Base-by-base conservation (phyloP, 78 protist genomes). In the Guillardia theta region DNA sequence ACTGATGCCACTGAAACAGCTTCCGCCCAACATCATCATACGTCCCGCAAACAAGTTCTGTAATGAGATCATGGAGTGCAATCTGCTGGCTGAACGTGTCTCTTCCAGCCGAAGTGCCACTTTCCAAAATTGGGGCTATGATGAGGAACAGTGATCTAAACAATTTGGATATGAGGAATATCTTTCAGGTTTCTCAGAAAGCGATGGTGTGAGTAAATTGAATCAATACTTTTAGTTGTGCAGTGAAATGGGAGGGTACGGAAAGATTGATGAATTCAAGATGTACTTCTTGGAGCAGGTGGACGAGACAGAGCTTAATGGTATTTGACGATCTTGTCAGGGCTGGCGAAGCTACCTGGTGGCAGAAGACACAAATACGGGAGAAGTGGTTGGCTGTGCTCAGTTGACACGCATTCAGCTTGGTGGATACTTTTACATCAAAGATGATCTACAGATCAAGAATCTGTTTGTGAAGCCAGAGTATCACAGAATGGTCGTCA, bases 361-460 rank as follows among this genome's bases (percentile, higher is more conserved):
- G 5, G 83, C 83, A 36, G 83, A 70, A 33, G 83, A 70, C 83
- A 70, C 45, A 1, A 24, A 22, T 24, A 70, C 6, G 0, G 83
- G 83, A 1, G 83, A 70, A 24, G 41, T 70, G 8, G 41, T 70
- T 4, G 83, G 83, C 1, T 70, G 83, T 43, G 6, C 41, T 24
- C 83, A 70, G 83, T 43, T 70, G 27, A 70, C 83, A 18, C 83
- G 83, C 83, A 70, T 70, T 43, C 83, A 70, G 83, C 46, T 70
- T 24, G 83, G 83, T 22, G 83, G 83, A 1, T 70, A 70, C 41
- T 18, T 70, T 36, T 70, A 24, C 41, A 36, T 70, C 83, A 70
- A 1, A 6, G 83, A 70, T 6, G 83, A 70, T 18, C 22, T 70
- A 24, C 4, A 24, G 83, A 70, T 70, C 83, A 24, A 70, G 83